Conservation (phyloP, 129 eudicot genomes). For the Lactuca sativa region DNA sequence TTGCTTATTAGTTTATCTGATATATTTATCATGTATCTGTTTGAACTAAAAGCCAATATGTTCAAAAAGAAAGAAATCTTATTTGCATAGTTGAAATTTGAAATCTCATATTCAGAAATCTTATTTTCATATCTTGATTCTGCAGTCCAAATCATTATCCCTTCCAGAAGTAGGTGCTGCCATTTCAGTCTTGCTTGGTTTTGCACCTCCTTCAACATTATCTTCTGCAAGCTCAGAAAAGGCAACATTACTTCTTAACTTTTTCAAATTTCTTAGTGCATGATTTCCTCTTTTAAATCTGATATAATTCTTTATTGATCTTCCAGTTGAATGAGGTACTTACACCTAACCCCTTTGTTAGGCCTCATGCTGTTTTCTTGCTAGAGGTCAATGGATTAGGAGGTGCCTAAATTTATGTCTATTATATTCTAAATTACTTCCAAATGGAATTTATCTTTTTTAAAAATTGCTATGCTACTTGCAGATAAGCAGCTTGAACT, state of each 20-base stretch:
- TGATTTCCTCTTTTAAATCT: not conserved
- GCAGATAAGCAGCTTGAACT: conserved; percentile 42
- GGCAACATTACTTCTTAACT: conserved; percentile 33
- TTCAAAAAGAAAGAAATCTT: not conserved
- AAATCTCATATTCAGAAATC: no score
- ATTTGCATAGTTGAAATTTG: not conserved
- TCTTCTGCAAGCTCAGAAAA: conserved; percentile 71
- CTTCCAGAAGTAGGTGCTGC: conserved; percentile 78
- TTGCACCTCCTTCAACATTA: conserved; percentile 69
- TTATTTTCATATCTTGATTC: not conserved
- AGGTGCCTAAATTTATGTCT: conserved; percentile 43
- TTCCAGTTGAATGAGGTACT: conserved; percentile 87
- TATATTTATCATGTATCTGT: not conserved
- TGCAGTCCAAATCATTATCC: conserved; percentile 60
- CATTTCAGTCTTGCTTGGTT: conserved; percentile 80
- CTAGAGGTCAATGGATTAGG: conserved; percentile 64
- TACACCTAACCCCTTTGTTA: conserved; percentile 74
- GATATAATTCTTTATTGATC: conserved; percentile 12
- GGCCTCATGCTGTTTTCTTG: conserved; percentile 74
- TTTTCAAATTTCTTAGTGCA: conserved; percentile 1
- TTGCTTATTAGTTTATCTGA: not conserved
- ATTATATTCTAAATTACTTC: not conserved
- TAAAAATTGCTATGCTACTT: not conserved
- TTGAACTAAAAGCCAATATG: not conserved
- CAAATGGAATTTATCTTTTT: conserved; percentile 2